A percentile compares a stretch with the other conserved stretches of the same genome.
These are phyloP conservation scores for Kuraishia floccosa DNA, from an alignment of 805 yeast genomes.

Conservation along the genomic window DNA sequence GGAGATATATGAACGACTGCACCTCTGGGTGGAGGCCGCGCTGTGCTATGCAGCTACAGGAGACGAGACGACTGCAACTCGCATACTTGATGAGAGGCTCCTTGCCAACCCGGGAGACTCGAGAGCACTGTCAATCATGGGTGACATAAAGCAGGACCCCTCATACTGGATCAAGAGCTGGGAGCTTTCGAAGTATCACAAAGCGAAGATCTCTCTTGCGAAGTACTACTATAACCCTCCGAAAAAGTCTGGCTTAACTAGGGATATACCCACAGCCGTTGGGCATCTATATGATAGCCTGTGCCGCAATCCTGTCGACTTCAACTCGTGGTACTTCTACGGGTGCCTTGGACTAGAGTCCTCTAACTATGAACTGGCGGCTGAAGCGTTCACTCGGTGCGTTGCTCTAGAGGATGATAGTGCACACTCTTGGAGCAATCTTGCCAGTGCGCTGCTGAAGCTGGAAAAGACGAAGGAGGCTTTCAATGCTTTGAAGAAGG, in stretches of 20 bases:
- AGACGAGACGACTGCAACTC: conserved; percentile 54
- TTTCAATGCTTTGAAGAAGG: conserved; percentile 72
- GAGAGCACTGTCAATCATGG: conserved; percentile 72
- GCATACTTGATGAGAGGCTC: conserved; percentile 43
- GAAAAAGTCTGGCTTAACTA: conserved; percentile 31
- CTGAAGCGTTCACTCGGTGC: conserved; percentile 89
- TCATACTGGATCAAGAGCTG: conserved; percentile 75
- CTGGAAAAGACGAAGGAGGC: conserved; percentile 65
- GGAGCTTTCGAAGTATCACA: conserved; percentile 72
- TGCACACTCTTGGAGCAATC: conserved; percentile 82
- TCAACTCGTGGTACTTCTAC: conserved; percentile 83
- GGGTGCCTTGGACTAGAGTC: conserved; percentile 84
- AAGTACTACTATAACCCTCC: conserved; percentile 64
- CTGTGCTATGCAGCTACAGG: conserved; percentile 84
- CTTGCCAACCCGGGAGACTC: conserved; percentile 60
- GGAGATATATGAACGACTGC: conserved; percentile 75
- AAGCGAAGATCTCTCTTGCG: conserved; percentile 79
- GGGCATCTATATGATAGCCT: conserved; percentile 67
- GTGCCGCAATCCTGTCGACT: conserved; percentile 58
- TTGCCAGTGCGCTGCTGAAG: conserved; percentile 68
- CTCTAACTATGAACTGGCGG: conserved; percentile 60
- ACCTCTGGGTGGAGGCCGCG: conserved; percentile 74
- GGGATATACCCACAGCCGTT: conserved; percentile 43
- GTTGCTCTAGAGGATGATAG: conserved; percentile 75
- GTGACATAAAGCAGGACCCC: conserved; percentile 77